Percentiles rank a stretch among this genome's conserved stretches.
Evolutionary conservation across 345 rosid genomes (phyloP).

Genomic region (Moricandia arvensis): DNA sequence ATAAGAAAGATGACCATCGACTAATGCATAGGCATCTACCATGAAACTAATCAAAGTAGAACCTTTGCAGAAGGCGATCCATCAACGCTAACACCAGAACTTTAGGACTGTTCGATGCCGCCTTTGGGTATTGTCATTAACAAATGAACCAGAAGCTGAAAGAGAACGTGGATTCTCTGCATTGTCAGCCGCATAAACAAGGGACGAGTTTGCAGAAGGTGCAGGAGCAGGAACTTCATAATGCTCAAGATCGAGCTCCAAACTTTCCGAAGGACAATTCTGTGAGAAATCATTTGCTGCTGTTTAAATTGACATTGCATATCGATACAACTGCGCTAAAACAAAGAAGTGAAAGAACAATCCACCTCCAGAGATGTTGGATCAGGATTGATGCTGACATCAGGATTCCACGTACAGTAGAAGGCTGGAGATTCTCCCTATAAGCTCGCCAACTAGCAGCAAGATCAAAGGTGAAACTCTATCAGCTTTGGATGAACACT

Average conservation of each 20-base stretch:
- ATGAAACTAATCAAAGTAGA: slow-evolving; percentile 38
- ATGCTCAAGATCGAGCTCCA: slow-evolving; percentile 98
- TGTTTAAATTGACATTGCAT: neutral
- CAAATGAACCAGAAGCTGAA: slow-evolving; percentile 45
- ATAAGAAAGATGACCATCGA: neutral
- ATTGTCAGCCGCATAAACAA: slow-evolving; percentile 81
- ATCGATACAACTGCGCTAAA: neutral
- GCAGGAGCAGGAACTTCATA: slow-evolving; percentile 95
- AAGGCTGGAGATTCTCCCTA: slow-evolving; percentile 87
- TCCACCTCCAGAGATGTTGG: slow-evolving; percentile 63
- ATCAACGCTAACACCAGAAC: slow-evolving; percentile 49
- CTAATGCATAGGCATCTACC: slow-evolving; percentile 15
- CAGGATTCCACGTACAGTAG: slow-evolving; percentile 90
- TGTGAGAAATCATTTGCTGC: slow-evolving; percentile 18
- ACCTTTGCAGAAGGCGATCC: slow-evolving; percentile 72
- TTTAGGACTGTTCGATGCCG: slow-evolving; percentile 33
- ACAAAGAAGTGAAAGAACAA: neutral
- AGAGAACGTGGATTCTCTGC: slow-evolving; percentile 91
- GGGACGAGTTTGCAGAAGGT: slow-evolving; percentile 68
- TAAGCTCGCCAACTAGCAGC: slow-evolving; percentile 99
- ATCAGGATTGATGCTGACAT: slow-evolving; percentile 79
- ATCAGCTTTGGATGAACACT: slow-evolving; percentile 75
- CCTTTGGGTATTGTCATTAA: slow-evolving; percentile 46
- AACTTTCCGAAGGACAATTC: slow-evolving; percentile 66
- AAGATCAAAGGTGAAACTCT: slow-evolving; percentile 95